Conservation (phyloP, 495 filamentous ascomycete genomes). For the Lepidopterella palustris region DNA sequence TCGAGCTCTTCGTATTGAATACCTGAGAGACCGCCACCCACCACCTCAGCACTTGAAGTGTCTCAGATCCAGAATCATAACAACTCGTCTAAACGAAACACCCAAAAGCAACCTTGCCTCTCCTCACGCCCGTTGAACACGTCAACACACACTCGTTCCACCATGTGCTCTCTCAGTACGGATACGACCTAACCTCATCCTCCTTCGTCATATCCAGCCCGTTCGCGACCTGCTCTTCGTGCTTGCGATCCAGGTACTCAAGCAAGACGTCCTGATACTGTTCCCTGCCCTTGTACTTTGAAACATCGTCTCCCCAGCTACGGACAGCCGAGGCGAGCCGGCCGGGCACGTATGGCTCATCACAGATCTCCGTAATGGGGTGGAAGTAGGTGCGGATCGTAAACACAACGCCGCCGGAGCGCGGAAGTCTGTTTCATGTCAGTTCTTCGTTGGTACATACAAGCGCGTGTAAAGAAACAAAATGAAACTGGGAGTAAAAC, state of each 20-base stretch:
- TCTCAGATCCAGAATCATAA: no score
- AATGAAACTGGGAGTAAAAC: background rate
- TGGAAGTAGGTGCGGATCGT: constrained; percentile 41
- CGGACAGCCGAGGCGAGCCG: constrained; percentile 41
- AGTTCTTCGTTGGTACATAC: background rate
- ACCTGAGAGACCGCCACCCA: no score
- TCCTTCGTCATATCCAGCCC: constrained; percentile 43
- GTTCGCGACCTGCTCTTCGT: constrained; percentile 63
- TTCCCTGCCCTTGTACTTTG: constrained; percentile 76
- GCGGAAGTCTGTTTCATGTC: constrained; percentile 46
- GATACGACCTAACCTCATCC: constrained; percentile 31
- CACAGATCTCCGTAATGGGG: constrained; percentile 37
- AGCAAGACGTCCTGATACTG: constrained; percentile 71
- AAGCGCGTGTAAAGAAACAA: background rate
- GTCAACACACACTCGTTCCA: no score
- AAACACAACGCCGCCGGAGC: constrained; percentile 60
- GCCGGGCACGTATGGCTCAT: constrained; percentile 38
- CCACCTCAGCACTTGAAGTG: no score
- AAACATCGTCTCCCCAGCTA: constrained; percentile 84
- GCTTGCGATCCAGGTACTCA: constrained; percentile 75
- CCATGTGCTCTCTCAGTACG: constrained; percentile 13
- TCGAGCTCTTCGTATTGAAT: no score
- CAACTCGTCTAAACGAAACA: no score
- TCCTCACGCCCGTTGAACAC: no score
- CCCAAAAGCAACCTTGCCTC: background rate